Percentiles rank a stretch among this genome's conserved stretches.
Evolutionary conservation across 1,139 yeast species (phyloP).

Genomic region (Hemisphaericaspora xylofermentans): DNA sequence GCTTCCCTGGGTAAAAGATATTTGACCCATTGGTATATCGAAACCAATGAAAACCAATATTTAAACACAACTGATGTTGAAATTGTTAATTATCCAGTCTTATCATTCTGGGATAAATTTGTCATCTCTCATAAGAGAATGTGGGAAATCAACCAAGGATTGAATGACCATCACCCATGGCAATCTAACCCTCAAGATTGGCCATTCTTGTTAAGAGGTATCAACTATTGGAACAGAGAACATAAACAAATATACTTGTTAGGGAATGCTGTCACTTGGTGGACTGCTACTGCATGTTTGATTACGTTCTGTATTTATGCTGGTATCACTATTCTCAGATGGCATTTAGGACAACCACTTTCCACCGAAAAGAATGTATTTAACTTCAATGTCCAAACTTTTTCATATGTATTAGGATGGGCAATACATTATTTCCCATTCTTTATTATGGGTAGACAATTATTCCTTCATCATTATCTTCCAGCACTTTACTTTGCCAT

Average conservation of each 20-base stretch:
- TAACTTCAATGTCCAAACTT: slow-evolving; percentile 70
- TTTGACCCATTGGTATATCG: slow-evolving; percentile 85
- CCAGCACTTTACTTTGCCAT: slow-evolving; percentile 90
- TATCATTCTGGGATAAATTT: slow-evolving; percentile 68
- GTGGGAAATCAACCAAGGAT: slow-evolving; percentile 89
- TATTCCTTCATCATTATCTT: slow-evolving; percentile 89
- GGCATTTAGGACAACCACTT: slow-evolving; percentile 67
- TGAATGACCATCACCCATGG: slow-evolving; percentile 82
- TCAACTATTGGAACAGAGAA: slow-evolving; percentile 87
- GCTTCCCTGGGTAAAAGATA: slow-evolving; percentile 77
- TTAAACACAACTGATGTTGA: slow-evolving; percentile 25
- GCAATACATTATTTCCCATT: slow-evolving; percentile 82
- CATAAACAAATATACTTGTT: slow-evolving; percentile 78
- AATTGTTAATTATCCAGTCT: slow-evolving; percentile 55
- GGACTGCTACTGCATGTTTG: slow-evolving; percentile 67
- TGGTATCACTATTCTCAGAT: slow-evolving; percentile 58
- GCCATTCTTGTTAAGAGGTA: slow-evolving; percentile 89
- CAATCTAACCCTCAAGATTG: slow-evolving; percentile 87
- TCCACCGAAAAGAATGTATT: slow-evolving; percentile 55
- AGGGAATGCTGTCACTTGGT: slow-evolving; percentile 93
- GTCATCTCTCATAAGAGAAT: slow-evolving; percentile 78
- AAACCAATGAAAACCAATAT: slow-evolving; percentile 58
- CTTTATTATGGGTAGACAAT: slow-evolving; percentile 89
- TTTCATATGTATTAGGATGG: slow-evolving; percentile 79
- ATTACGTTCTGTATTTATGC: slow-evolving; percentile 55